Evolutionary conservation across 352 stramenopile species (phyloP), one percentile per base, ranked within the genome.

Genomic region (Aphanomyces invadans): DNA sequence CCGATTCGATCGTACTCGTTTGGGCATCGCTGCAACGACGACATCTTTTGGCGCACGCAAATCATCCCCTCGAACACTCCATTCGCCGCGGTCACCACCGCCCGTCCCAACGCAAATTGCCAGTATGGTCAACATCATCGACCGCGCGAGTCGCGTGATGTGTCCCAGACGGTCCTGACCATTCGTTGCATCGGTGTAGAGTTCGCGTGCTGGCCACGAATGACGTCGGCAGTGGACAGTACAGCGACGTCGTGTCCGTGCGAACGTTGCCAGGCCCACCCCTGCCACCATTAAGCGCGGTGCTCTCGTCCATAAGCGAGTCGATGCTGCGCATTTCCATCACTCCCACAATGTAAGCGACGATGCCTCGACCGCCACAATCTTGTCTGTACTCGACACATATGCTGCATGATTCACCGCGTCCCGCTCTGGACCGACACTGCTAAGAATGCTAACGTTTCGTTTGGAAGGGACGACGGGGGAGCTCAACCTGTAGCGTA

Each of bases 401-500:
- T 25, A 9, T 26, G 12, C 4, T 4, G 21, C 9, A 52, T 9
- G 12, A 52, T 45, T n/a, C 17, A n/a, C n/a, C n/a, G n/a, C n/a
- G n/a, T n/a, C n/a, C n/a, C n/a, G n/a, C n/a, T n/a, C n/a, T n/a
- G n/a, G n/a, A n/a, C n/a, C n/a, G n/a, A n/a, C n/a, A n/a, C n/a
- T n/a, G n/a, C n/a, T n/a, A n/a, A n/a, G n/a, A n/a, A n/a, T n/a
- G n/a, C n/a, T n/a, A n/a, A n/a, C n/a, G n/a, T n/a, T n/a, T n/a
- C n/a, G n/a, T n/a, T n/a, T n/a, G n/a, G n/a, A n/a, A 64, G 55
- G 2, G 55, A 64, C 55, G 36, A 49, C 36, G 55, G 55, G 9
- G 55, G 55, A 29, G 9, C 3, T 5, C 21, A 21, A 7, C 12
- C 46, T 10, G 4, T 36, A 12, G 36, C 31, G 4, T 64, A 52